Percentiles rank a stretch among this genome's conserved stretches.
Conservation (phyloP, 2,329 filamentous ascomycete genomes). For the Verticillium tricorpus region DNA sequence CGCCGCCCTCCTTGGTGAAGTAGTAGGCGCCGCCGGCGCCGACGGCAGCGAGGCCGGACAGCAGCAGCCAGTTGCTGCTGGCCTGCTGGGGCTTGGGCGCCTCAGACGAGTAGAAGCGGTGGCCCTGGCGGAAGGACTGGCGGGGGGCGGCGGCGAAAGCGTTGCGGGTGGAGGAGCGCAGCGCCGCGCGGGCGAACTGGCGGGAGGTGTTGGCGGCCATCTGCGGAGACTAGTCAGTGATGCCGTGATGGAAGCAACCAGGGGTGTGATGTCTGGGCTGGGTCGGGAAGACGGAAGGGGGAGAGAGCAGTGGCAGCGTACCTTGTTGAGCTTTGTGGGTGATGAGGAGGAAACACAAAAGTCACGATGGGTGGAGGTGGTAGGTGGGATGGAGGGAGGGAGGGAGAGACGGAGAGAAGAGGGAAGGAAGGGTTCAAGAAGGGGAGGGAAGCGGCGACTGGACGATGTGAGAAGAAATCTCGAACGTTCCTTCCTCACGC, state of each 20-base stretch:
- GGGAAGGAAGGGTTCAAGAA: not conserved
- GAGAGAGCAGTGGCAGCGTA: slow-evolving; percentile 6
- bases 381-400: not conserved
- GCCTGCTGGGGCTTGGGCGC: slow-evolving; percentile 45
- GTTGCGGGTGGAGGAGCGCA: slow-evolving; percentile 55
- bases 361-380: slow-evolving; percentile 1
- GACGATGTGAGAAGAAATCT: slow-evolving; percentile 4
- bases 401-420: not conserved
- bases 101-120: slow-evolving; percentile 76
- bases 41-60: slow-evolving; percentile 53
- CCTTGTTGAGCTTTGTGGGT: slow-evolving; percentile 1
- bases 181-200: slow-evolving; percentile 52
- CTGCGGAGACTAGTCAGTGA: slow-evolving; percentile 16
- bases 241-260: not conserved
- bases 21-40: slow-evolving; percentile 62
- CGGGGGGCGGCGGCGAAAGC: slow-evolving; percentile 57
- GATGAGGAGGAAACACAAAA: not conserved
- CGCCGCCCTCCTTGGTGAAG: slow-evolving; percentile 56
- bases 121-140: slow-evolving; percentile 68
- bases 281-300: not conserved
- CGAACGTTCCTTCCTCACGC: slow-evolving; percentile 6
- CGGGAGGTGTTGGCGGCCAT: slow-evolving; percentile 44
- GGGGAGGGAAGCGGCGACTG: not conserved
- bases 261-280: slow-evolving; percentile 1
- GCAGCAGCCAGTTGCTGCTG: slow-evolving; percentile 44